These are phyloP conservation scores for Gastrolobium villosum DNA, from an alignment of 306 rosid genomes.

Conservation along the genomic window DNA sequence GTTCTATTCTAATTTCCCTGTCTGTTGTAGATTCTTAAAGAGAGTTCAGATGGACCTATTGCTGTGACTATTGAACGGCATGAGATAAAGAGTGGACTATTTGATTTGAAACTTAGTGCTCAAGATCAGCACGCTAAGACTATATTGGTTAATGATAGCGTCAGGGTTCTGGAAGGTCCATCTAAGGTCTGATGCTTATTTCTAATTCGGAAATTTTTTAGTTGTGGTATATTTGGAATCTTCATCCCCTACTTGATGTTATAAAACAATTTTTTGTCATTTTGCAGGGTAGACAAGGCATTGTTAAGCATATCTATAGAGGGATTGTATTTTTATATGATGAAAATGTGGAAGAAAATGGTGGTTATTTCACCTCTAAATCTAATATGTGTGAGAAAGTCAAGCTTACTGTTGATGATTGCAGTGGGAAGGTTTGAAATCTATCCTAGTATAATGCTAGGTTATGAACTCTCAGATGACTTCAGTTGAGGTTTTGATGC, in stretches of 20 bases:
- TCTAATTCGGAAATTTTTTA: neutral
- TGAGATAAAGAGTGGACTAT: conserved; percentile 70
- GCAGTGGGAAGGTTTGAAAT: conserved; percentile 73
- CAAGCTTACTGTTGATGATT: conserved; percentile 61
- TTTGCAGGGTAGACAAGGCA: conserved; percentile 89
- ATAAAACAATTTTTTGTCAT: conserved; percentile 40
- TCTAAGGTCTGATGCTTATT: conserved; percentile 65
- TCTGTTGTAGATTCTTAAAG: conserved; percentile 78
- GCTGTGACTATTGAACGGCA: conserved; percentile 61
- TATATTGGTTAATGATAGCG: conserved; percentile 73
- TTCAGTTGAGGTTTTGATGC: conserved; percentile 29
- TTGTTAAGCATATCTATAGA: conserved; percentile 81
- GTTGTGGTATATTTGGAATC: conserved; percentile 26
- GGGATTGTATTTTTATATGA: conserved; percentile 76
- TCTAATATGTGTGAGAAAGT: conserved; percentile 87
- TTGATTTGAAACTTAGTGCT: conserved; percentile 81
- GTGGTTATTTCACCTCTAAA: conserved; percentile 84
- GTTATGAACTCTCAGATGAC: conserved; percentile 17
- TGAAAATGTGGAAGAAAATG: conserved; percentile 73
- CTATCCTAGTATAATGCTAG: conserved; percentile 18
- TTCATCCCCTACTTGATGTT: conserved; percentile 33
- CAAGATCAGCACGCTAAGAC: conserved; percentile 72
- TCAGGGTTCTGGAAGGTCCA: conserved; percentile 80
- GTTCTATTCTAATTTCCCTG: conserved; percentile 20
- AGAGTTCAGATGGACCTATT: conserved; percentile 71